Conservation (phyloP, 805 yeast genomes). For the Wickerhamiella brachini region DNA sequence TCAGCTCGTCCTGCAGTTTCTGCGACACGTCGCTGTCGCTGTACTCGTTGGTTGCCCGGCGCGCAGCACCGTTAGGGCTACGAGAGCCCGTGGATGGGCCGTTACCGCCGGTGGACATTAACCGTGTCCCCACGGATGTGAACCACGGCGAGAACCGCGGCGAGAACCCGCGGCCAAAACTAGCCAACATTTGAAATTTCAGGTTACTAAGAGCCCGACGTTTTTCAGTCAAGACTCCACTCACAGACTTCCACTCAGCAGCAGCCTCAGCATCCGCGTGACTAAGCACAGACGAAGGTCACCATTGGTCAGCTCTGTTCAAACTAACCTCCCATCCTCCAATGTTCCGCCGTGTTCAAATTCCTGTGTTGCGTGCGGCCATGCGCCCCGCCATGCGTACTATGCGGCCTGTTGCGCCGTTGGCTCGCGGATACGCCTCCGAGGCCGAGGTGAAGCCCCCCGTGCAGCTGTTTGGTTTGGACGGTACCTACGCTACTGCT, state of each 20-base stretch:
- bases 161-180: neutral
- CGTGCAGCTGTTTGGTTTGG: constrained; percentile 85
- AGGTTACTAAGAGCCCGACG: neutral
- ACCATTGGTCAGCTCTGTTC: constrained; percentile 2
- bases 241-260: too few relatives aligned
- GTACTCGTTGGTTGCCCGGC: neutral
- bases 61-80: neutral
- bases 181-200: neutral
- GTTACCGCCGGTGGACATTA: neutral
- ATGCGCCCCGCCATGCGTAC: neutral
- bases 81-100: too few relatives aligned
- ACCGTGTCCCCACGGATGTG: neutral
- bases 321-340: neutral
- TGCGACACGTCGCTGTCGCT: neutral
- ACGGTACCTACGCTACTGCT: constrained; percentile 95
- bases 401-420: neutral
- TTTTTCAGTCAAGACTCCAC: too few relatives aligned
- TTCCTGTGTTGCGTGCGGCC: neutral
- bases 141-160: too few relatives aligned
- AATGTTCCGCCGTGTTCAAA: constrained; percentile 1
- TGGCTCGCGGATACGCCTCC: constrained; percentile 1
- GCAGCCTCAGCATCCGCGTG: too few relatives aligned
- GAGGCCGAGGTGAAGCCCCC: constrained; percentile 50
- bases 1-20: constrained; percentile 15
- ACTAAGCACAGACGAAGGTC: neutral